Evolutionary conservation across 148 eudicot genomes (phyloP).

Genomic region (Oxyria digyna): DNA sequence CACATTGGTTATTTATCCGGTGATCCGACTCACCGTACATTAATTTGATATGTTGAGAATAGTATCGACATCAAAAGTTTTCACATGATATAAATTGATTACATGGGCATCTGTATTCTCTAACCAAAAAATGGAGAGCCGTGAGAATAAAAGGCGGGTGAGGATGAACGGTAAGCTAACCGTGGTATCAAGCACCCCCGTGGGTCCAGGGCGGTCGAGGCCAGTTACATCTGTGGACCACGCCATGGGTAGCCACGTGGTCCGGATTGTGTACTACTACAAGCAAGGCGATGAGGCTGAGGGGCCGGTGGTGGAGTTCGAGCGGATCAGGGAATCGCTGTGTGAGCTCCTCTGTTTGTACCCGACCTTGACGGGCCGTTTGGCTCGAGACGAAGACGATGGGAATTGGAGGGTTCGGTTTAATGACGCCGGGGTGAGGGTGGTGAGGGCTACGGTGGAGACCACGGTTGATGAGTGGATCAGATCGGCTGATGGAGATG

Average conservation of each 20-base stretch:
- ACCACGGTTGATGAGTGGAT: slow-evolving; percentile 52
- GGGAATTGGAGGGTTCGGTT: slow-evolving; percentile 42
- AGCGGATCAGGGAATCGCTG: slow-evolving; percentile 19
- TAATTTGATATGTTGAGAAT: too few species aligned
- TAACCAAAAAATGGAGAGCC: not conserved
- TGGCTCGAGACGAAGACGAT: slow-evolving; percentile 21
- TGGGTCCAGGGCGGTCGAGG: slow-evolving; percentile 15
- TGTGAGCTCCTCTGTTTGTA: slow-evolving; percentile 25
- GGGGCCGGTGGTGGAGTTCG: slow-evolving; percentile 9
- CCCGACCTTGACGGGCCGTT: slow-evolving; percentile 41
- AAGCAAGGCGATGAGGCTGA: slow-evolving; percentile 11
- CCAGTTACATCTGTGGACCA: slow-evolving; percentile 29
- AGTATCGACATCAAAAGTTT: too few species aligned
- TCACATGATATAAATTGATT: too few species aligned
- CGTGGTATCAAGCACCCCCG: slow-evolving; percentile 40
- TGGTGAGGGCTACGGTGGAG: slow-evolving; percentile 30
- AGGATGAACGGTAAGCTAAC: slow-evolving; percentile 34
- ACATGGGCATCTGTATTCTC: too few species aligned
- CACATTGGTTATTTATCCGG: too few species aligned
- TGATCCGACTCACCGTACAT: too few species aligned
- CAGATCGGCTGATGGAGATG: slow-evolving; percentile 21
- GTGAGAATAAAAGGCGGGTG: slow-evolving; percentile 9
- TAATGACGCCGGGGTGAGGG: slow-evolving; percentile 51
- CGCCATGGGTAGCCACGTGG: slow-evolving; percentile 37
- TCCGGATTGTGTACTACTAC: slow-evolving; percentile 41